Base-by-base conservation (phyloP, 768 basidiomycete genomes). In the Dioszegia aurantiaca region DNA sequence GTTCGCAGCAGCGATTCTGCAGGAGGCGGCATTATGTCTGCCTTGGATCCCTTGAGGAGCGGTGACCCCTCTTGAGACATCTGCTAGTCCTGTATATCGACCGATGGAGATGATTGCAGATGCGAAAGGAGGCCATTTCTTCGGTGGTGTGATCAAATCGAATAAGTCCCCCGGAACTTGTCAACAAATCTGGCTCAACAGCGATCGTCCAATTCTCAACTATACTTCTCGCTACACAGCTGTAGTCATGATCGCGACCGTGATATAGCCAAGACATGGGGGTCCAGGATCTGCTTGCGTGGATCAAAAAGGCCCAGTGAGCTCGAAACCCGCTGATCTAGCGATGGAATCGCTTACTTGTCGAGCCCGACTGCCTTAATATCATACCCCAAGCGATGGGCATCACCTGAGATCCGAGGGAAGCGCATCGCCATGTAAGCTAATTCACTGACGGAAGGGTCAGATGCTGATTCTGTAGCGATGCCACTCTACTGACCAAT, bases 401-500 rank as follows among this genome's bases (percentile, higher is more conserved):
- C 60, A 6, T 57, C 64, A 10, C 65, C 69, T 1, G 60, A 59
- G 26, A 57, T 77, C 27, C 39, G 43, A 30, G 68, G 68, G 27
- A 74, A 72, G 46, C 59, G 59, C 19, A 62, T 77, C 2, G 75
- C 73, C 24, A 69, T 77, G 70, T 72, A 9, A 39, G 40, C 23
- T 48, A 17, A 12, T 16, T 8, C 43, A 44, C 60, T 51, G 11
- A 17, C 16, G 30, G 17, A 4, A 19, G 26, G n/a, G 6, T 40
- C 17, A 11, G 24, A 45, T 27, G 41, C 39, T 48, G 19, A 56
- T 28, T 19, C 41, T 9, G 10, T 30, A 68, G 70, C 30, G 75
- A 77, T 65, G 75, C 64, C 4, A 74, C 71, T 3, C 59, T 77
- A 2, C 30, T 77, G 55, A 75, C 75, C 0, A 74, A 70, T 46